Base-by-base conservation (phyloP, 179 eudicot genomes). In the Beta corolliflora region DNA sequence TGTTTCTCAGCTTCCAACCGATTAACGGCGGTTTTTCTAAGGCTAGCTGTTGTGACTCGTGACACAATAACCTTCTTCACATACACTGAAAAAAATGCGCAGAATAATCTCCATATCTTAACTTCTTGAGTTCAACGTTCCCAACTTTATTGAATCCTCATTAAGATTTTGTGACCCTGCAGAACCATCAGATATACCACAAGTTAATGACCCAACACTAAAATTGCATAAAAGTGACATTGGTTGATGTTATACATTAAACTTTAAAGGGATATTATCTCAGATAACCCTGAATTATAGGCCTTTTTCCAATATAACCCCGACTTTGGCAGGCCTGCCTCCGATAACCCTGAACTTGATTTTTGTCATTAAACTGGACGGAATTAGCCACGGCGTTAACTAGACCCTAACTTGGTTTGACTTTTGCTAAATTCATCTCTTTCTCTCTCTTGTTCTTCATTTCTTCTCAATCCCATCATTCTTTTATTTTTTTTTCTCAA, bases 151-250 rank as follows among this genome's bases (percentile, higher is more conserved):
- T 14, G 41, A 16, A 77, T 61, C 68, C 63, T 61, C 45, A 74
- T 4, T 76, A 74, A 58, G 85, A 82, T 70, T 82, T 85, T 52
- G 87, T 79, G 61, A 85, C 85, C 80, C 87, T 85, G 85, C 80
- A 54, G 50, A 21, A 60, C n/a, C 55, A 25, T 75, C 68, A 67
- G 71, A 59, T 44, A 50, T 46, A 4, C 14, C 52, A 77, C 14
- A 29, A 67, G 59, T 59, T 77, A 41, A 71, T 71, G 61, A 73
- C 48, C 67, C 11, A 25, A 25, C 29, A 25, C 15, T 18, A 12
- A 78, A 78, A 23, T 66, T n/a, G 1, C 45, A 48, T 13, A 64
- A 78, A 2, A 44, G 7, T 8, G 6, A 29, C 19, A 7, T 73
- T 2, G 2, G 10, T 52, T 71, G 48, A 3, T 5, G 14, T n/a